phyloP scores from a whole-genome alignment of 495 filamentous ascomycete genomes.

The Oleoguttula mirabilis region DNA sequence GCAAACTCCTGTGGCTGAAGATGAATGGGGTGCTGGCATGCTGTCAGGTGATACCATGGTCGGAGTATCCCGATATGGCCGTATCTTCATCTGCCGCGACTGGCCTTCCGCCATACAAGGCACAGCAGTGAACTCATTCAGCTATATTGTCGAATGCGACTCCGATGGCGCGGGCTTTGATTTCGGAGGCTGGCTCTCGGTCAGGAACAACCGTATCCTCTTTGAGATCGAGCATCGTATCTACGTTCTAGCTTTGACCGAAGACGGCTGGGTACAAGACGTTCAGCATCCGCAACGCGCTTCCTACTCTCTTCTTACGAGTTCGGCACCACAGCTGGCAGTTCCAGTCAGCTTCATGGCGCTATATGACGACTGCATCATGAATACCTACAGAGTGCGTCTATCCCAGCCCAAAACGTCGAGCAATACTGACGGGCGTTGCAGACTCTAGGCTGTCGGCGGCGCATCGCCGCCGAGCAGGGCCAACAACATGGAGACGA shows the following conservation, averaged over 20 bases:
- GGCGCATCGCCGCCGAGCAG: too few species aligned
- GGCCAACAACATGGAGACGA: too few species aligned
- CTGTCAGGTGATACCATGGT: conserved; percentile 14
- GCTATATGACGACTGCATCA: conserved; percentile 20
- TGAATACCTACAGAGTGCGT: conserved; percentile 12
- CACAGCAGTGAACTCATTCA: not conserved
- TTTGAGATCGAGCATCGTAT: conserved; percentile 13
- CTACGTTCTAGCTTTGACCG: conserved; percentile 15
- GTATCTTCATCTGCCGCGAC: conserved; percentile 15
- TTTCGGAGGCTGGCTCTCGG: conserved; percentile 17
- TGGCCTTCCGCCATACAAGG: conserved; percentile 10
- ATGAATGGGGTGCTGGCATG: conserved; percentile 20
- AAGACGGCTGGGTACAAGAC: conserved; percentile 4
- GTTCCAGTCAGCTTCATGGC: conserved; percentile 17
- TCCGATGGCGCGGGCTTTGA: conserved; percentile 7
- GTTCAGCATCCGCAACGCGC: not conserved
- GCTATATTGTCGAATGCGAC: conserved; percentile 15
- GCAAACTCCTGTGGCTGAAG: not conserved
- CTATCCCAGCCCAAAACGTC: too few species aligned
- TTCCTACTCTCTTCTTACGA: conserved; percentile 6
- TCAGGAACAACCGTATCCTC: conserved; percentile 12
- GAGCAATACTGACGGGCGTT: too few species aligned
- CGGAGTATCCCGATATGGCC: conserved; percentile 12
- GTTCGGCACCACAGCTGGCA: conserved; percentile 2
- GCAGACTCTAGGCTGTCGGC: too few species aligned